phyloP scores from a whole-genome alignment of 768 basidiomycete genomes.

The Tubosaeta brunneosetosa region DNA sequence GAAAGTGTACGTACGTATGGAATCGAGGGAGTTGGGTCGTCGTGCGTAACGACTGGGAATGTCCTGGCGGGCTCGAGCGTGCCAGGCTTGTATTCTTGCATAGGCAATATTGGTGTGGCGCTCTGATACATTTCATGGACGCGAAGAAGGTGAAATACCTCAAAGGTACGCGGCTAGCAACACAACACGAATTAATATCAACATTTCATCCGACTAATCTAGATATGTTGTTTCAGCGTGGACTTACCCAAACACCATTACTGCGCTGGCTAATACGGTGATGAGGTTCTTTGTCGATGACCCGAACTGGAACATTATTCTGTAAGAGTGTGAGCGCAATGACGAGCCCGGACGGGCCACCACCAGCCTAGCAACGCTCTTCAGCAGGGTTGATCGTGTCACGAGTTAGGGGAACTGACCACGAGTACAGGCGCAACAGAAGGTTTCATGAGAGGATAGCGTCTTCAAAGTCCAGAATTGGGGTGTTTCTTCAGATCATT shows the following conservation, averaged over 20 bases:
- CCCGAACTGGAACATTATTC: constrained; percentile 46
- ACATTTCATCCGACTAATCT: not conserved
- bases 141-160: constrained; percentile 39
- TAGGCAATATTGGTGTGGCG: constrained; percentile 23
- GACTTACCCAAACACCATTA: constrained; percentile 36
- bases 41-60: not conserved
- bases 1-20: constrained; percentile 19
- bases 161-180: constrained; percentile 34
- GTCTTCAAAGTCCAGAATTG: too few relatives aligned
- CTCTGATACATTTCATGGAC: constrained; percentile 34
- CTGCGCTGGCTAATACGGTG: constrained; percentile 38
- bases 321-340: constrained; percentile 33
- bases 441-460: constrained; percentile 5
- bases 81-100: constrained; percentile 32
- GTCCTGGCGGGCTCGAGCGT: constrained; percentile 18
- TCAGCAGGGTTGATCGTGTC: not conserved
- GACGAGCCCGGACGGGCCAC: constrained; percentile 29
- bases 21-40: constrained; percentile 22
- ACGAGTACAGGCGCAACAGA: constrained; percentile 18
- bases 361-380: constrained; percentile 19
- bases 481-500: not conserved
- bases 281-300: constrained; percentile 44
- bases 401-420: constrained; percentile 3
- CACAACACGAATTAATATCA: not conserved
- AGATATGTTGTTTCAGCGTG: not conserved